Evolutionary conservation across 139 green algal species (phyloP).

Genomic region (Chloropicon primus): DNA sequence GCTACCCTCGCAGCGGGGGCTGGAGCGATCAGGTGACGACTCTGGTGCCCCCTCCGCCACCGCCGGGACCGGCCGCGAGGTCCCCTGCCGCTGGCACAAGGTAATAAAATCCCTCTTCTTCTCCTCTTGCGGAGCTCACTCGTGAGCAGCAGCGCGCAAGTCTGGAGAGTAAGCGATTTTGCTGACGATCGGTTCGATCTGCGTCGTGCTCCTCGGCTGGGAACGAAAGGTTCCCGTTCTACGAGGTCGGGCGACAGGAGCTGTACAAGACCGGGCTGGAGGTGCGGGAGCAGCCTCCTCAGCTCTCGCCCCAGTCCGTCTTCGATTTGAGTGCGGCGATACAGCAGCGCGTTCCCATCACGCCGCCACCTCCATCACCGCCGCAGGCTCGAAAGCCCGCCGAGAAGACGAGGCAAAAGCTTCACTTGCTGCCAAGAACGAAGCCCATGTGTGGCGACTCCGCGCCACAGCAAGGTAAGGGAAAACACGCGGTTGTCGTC

Average conservation of each 20-base stretch:
- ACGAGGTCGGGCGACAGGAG: not conserved
- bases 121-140: too few species aligned
- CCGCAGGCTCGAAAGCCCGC: too few species aligned
- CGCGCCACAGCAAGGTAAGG: not conserved
- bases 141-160: too few species aligned
- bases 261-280: not conserved
- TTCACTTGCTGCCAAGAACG: not conserved
- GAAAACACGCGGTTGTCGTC: too few species aligned
- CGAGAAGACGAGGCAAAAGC: not conserved
- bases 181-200: too few species aligned
- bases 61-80: too few species aligned
- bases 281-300: not conserved
- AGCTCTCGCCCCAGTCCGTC: not conserved
- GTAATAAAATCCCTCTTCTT: too few species aligned
- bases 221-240: not conserved
- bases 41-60: too few species aligned
- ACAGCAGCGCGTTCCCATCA: not conserved
- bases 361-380: too few species aligned
- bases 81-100: too few species aligned
- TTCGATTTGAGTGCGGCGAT: not conserved
- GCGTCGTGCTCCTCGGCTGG: too few species aligned
- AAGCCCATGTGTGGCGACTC: not conserved
- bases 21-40: not conserved
- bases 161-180: too few species aligned
- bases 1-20: not conserved